These are phyloP conservation scores for Rhizophagus clarus DNA, from an alignment of 192 early-diverging fungal genomes.

Conservation along the genomic window DNA sequence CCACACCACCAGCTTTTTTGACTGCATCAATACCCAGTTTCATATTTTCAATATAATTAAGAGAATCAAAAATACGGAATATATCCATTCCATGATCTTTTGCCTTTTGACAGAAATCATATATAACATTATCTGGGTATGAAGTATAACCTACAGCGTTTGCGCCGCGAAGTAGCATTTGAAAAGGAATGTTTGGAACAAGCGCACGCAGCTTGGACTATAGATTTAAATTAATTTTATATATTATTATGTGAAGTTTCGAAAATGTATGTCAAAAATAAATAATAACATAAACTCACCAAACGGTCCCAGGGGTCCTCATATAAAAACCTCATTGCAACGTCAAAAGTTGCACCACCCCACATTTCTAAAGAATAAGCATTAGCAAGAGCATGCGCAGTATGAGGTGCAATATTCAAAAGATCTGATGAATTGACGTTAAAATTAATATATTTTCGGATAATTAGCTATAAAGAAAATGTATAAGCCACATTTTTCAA, in stretches of 20 bases:
- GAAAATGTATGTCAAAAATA: neutral
- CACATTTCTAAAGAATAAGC: conserved; percentile 95
- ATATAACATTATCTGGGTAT: conserved; percentile 97
- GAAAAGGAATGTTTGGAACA: conserved; percentile 97
- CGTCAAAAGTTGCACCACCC: conserved; percentile 99
- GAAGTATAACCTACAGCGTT: conserved; percentile 98
- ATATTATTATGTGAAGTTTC: neutral
- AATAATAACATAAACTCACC: conserved; percentile 32
- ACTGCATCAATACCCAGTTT: conserved; percentile 93
- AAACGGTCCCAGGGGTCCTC: conserved; percentile 98
- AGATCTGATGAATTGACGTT: conserved; percentile 42
- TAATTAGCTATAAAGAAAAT: conserved; percentile 1
- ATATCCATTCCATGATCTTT: conserved; percentile 89
- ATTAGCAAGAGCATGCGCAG: conserved; percentile 84
- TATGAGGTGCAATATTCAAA: conserved; percentile 82
- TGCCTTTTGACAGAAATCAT: conserved; percentile 94
- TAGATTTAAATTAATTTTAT: neutral
- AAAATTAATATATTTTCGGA: neutral
- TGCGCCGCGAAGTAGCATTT: conserved; percentile 97
- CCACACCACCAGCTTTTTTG: conserved; percentile 90
- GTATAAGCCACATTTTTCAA: neutral
- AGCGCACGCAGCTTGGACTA: conserved; percentile 68
- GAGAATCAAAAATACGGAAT: conserved; percentile 97
- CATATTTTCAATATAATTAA: conserved; percentile 97
- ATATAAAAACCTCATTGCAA: conserved; percentile 93